Evolutionary conservation across 2,329 filamentous ascomycete species (phyloP).

Genomic region (Paecilomyces dactylethromorphus): DNA sequence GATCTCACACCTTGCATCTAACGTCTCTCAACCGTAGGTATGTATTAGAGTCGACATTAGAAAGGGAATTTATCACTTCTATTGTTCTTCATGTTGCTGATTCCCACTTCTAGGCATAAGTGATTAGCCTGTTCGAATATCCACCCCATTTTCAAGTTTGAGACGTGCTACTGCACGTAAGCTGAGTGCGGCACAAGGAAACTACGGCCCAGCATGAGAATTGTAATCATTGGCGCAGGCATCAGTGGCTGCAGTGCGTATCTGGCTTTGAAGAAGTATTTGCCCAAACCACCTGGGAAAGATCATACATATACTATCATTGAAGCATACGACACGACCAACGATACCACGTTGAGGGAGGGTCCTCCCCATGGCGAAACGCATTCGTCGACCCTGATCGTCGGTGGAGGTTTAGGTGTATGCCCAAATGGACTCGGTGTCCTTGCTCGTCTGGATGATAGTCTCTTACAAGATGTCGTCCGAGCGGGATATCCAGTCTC

Average conservation of each 20-base stretch:
- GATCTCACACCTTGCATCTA: background rate
- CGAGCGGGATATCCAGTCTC: constrained; percentile 26
- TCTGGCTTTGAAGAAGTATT: constrained; percentile 34
- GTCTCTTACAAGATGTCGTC: constrained; percentile 26
- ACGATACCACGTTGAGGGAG: constrained; percentile 14
- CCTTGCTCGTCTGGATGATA: constrained; percentile 29
- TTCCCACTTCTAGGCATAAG: background rate
- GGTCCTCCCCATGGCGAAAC: constrained; percentile 11
- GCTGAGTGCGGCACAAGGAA: background rate
- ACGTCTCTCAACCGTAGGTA: background rate
- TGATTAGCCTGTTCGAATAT: background rate
- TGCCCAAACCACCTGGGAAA: constrained; percentile 16
- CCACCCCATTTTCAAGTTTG: background rate
- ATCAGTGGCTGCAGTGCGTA: constrained; percentile 36
- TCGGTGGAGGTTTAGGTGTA: constrained; percentile 34
- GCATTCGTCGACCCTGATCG: constrained; percentile 26
- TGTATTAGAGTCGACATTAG: background rate
- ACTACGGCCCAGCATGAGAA: constrained; percentile 26
- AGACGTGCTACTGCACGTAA: background rate
- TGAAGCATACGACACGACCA: constrained; percentile 31
- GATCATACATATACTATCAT: constrained; percentile 32
- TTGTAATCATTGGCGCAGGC: constrained; percentile 38
- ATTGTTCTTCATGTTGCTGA: background rate
- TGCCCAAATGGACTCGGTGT: constrained; percentile 35
- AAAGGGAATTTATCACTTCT: background rate